Evolutionary conservation across 2,329 filamentous ascomycete species (phyloP).

Genomic region (Phialophora chinensis): DNA sequence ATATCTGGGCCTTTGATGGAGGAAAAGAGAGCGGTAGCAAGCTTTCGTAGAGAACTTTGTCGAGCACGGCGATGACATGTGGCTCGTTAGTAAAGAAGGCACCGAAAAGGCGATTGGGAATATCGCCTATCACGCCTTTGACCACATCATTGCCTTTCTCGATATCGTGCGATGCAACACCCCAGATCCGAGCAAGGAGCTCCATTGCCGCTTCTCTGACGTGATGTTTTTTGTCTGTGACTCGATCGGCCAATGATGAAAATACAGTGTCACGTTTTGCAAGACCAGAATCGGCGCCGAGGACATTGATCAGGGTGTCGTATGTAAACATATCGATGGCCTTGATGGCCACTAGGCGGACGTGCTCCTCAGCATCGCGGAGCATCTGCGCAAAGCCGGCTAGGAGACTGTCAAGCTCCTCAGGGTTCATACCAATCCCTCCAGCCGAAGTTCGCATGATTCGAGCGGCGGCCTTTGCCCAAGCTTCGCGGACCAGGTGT

Average conservation of each 20-base stretch:
- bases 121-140: constrained; percentile 74
- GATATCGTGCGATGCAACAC: constrained; percentile 87
- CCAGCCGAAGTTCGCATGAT: constrained; percentile 92
- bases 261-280: constrained; percentile 78
- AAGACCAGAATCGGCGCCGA: constrained; percentile 77
- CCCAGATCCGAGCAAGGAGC: constrained; percentile 85
- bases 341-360: constrained; percentile 86
- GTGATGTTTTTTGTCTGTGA: constrained; percentile 80
- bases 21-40: constrained; percentile 91
- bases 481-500: constrained; percentile 78
- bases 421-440: constrained; percentile 81
- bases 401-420: constrained; percentile 79
- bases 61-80: constrained; percentile 83
- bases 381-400: constrained; percentile 78
- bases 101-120: constrained; percentile 84
- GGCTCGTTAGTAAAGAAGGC: constrained; percentile 87
- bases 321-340: constrained; percentile 82
- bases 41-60: constrained; percentile 83
- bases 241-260: constrained; percentile 80
- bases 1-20: constrained; percentile 63
- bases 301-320: constrained; percentile 77
- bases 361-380: constrained; percentile 86
- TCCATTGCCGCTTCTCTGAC: constrained; percentile 89
- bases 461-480: constrained; percentile 81
- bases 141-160: constrained; percentile 80